Evolutionary conservation across 257 asterid genomes (phyloP).

Genomic region (Linaria vulgaris): DNA sequence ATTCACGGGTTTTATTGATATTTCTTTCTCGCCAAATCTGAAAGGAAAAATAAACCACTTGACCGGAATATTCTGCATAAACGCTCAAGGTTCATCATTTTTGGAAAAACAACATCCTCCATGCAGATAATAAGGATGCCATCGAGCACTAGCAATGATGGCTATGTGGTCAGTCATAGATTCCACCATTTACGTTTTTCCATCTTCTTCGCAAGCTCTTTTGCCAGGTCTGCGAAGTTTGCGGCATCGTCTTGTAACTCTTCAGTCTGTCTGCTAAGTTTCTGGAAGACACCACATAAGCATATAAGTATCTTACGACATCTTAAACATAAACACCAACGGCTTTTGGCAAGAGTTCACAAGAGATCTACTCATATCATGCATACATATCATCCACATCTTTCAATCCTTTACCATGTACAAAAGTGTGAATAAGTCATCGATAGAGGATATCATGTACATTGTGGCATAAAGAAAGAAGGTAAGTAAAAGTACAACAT

Average conservation of each 20-base stretch:
- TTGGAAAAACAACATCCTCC: not conserved
- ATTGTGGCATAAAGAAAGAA: too few species aligned
- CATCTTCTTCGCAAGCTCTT: conserved; percentile 75
- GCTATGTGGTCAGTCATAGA: conserved; percentile 39
- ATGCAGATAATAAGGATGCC: not conserved
- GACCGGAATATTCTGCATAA: not conserved
- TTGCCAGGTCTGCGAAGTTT: conserved; percentile 68
- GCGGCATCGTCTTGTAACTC: conserved; percentile 79
- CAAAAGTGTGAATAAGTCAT: too few species aligned
- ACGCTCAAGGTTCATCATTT: not conserved
- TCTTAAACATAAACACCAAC: not conserved
- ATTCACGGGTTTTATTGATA: too few species aligned
- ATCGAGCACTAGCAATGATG: not conserved
- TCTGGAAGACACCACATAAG: conserved; percentile 36
- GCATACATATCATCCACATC: not conserved
- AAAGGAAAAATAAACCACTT: not conserved
- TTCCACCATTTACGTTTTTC: conserved; percentile 91
- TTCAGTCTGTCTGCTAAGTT: conserved; percentile 56
- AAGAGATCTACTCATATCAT: too few species aligned
- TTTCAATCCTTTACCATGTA: too few species aligned
- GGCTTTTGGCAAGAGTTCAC: not conserved
- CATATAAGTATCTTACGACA: not conserved
- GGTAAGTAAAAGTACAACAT: too few species aligned
- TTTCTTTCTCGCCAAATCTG: too few species aligned
- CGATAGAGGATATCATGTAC: too few species aligned